Evolutionary conservation across 140 eudicot genomes (phyloP).

Genomic region (Cichorium intybus): DNA sequence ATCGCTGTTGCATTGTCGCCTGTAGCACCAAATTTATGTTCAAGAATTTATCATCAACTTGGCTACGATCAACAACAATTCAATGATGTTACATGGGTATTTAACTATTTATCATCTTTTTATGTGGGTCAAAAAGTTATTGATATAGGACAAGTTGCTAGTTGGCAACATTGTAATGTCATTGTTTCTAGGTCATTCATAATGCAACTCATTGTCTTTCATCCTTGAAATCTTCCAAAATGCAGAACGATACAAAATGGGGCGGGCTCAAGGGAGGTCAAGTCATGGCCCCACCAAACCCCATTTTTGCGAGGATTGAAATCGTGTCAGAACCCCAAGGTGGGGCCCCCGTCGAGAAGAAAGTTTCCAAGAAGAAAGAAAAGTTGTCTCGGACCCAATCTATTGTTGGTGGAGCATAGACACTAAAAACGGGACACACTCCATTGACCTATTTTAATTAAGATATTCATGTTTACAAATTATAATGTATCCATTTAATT

Average conservation of each 20-base stretch:
- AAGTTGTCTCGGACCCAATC: conserved; percentile 33
- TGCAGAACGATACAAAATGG: conserved; percentile 81
- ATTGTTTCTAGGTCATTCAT: not conserved
- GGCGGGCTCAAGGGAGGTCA: conserved; percentile 88
- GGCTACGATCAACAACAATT: conserved; percentile 84
- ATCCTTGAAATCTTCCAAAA: not conserved
- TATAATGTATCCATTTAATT: not conserved
- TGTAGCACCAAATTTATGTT: conserved; percentile 63
- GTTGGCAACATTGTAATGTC: no score
- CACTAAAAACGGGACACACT: no score
- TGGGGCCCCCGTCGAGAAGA: conserved; percentile 35
- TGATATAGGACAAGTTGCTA: no score
- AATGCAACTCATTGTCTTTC: conserved; percentile 4
- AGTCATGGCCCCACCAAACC: conserved; percentile 75
- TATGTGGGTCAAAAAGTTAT: no score
- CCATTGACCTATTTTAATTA: no score
- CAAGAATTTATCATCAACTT: conserved; percentile 76
- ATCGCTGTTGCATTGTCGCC: conserved; percentile 84
- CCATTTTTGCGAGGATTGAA: conserved; percentile 83
- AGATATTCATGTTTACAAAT: not conserved
- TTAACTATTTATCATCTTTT: no score
- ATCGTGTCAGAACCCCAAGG: conserved; percentile 23
- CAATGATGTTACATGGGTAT: conserved; percentile 73
- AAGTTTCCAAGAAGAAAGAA: conserved; percentile 56
- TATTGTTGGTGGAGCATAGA: conserved; percentile 47